Conservation (phyloP, 345 rosid genomes). For the Eucalyptus guilfoylei region DNA sequence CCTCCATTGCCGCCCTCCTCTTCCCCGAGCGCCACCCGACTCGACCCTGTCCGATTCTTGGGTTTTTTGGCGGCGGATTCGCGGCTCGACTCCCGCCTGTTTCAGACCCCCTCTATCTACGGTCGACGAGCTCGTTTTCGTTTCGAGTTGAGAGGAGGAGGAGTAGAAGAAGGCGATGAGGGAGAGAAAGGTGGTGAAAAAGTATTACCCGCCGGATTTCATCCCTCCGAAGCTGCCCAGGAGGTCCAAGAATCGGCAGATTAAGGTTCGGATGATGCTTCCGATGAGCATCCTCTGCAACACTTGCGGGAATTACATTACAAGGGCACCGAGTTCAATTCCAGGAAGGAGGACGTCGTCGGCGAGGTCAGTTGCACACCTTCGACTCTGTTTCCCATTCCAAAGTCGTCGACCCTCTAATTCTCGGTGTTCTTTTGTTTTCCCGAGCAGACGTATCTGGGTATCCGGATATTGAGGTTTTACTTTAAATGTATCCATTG, state of each 20-base stretch:
- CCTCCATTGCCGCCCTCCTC: not conserved
- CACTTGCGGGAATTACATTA: constrained; percentile 73
- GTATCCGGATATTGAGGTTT: constrained; percentile 74
- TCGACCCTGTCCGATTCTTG: too few relatives aligned
- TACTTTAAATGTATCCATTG: constrained; percentile 87
- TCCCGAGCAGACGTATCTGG: constrained; percentile 31
- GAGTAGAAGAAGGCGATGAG: not conserved
- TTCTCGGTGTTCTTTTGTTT: too few relatives aligned
- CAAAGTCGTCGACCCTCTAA: too few relatives aligned
- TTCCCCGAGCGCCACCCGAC: not conserved
- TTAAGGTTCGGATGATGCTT: constrained; percentile 90
- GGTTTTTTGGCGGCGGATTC: too few relatives aligned
- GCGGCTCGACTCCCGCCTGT: too few relatives aligned
- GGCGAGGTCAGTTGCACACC: constrained; percentile 4
- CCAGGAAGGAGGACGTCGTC: constrained; percentile 81
- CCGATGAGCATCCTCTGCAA: constrained; percentile 90
- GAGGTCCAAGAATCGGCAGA: constrained; percentile 79
- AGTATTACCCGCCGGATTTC: constrained; percentile 85
- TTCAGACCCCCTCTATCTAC: too few relatives aligned
- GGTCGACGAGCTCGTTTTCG: too few relatives aligned
- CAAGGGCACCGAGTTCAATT: constrained; percentile 84
- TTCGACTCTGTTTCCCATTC: too few relatives aligned
- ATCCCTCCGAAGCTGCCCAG: constrained; percentile 72
- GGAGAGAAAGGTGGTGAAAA: constrained; percentile 56
- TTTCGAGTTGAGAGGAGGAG: too few relatives aligned